Conservation (phyloP, 2,329 filamentous ascomycete genomes). For the Aspergillus sp. region DNA sequence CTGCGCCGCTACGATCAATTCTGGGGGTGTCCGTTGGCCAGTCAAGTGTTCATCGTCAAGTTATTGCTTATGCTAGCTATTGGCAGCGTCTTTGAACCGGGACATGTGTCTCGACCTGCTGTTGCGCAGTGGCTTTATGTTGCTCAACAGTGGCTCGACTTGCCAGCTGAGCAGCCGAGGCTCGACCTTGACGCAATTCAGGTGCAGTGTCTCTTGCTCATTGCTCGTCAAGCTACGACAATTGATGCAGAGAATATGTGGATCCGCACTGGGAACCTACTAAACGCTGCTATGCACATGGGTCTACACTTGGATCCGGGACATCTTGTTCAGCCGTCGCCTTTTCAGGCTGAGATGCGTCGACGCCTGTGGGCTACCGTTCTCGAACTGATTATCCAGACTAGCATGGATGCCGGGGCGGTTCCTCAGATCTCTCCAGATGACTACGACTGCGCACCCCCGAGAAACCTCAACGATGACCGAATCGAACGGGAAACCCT, state of each 20-base stretch:
- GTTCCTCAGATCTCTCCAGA: conserved; percentile 21
- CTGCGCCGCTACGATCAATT: not conserved
- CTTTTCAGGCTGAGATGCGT: conserved; percentile 27
- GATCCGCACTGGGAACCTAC: conserved; percentile 38
- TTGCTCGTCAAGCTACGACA: conserved; percentile 37
- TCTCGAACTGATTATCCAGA: conserved; percentile 33
- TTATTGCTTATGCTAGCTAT: conserved; percentile 11
- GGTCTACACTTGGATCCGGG: conserved; percentile 40
- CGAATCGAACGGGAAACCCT: conserved; percentile 16
- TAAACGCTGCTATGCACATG: conserved; percentile 36
- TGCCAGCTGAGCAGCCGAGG: conserved; percentile 32
- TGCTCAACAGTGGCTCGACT: conserved; percentile 14
- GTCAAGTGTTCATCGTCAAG: not conserved
- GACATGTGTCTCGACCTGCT: not conserved
- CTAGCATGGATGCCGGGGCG: conserved; percentile 28
- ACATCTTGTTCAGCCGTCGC: conserved; percentile 3
- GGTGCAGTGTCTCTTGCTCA: conserved; percentile 37
- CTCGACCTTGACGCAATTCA: conserved; percentile 33
- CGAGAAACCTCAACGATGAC: not conserved
- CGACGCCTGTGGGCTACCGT: conserved; percentile 37
- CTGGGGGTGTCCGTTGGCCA: not conserved
- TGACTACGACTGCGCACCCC: conserved; percentile 10
- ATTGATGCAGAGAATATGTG: conserved; percentile 41
- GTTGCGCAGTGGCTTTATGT: conserved; percentile 12
- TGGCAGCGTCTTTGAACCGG: conserved; percentile 31